phyloP scores from a whole-genome alignment of 306 rosid genomes.

The Quercus suber region DNA sequence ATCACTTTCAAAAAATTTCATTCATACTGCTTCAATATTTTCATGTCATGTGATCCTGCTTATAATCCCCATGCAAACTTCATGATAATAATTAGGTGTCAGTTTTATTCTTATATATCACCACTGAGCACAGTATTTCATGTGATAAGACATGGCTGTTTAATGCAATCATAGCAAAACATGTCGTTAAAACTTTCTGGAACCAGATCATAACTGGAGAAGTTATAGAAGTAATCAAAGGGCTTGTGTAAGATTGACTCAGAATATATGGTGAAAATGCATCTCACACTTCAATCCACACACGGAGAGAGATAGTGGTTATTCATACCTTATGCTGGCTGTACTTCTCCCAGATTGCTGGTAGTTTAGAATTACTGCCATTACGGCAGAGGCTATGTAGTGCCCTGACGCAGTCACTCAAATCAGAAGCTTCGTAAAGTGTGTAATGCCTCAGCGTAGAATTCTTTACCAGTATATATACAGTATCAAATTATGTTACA shows the following conservation, averaged over 20 bases:
- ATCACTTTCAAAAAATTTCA: neutral
- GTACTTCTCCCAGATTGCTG: slow-evolving; percentile 65
- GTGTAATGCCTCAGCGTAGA: slow-evolving; percentile 62
- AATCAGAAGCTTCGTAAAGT: slow-evolving; percentile 56
- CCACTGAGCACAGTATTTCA: neutral
- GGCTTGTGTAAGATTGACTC: neutral
- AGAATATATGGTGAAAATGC: neutral
- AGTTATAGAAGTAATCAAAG: neutral
- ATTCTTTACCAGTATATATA: slow-evolving; percentile 39
- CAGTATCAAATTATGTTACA: slow-evolving; percentile 9
- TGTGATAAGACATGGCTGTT: neutral
- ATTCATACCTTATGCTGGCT: slow-evolving; percentile 59
- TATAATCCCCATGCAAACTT: neutral
- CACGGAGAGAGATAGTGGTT: neutral
- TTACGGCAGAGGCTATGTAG: slow-evolving; percentile 54
- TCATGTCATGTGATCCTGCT: neutral
- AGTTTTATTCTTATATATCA: neutral
- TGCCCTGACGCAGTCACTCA: slow-evolving; percentile 64
- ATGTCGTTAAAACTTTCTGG: neutral
- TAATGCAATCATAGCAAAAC: neutral
- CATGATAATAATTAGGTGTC: neutral
- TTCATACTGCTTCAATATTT: neutral
- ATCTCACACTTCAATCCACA: neutral
- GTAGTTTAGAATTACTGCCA: slow-evolving; percentile 37
- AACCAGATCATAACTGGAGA: too few species aligned